Conservation (phyloP, 768 basidiomycete genomes). For the Boletus sp. region DNA sequence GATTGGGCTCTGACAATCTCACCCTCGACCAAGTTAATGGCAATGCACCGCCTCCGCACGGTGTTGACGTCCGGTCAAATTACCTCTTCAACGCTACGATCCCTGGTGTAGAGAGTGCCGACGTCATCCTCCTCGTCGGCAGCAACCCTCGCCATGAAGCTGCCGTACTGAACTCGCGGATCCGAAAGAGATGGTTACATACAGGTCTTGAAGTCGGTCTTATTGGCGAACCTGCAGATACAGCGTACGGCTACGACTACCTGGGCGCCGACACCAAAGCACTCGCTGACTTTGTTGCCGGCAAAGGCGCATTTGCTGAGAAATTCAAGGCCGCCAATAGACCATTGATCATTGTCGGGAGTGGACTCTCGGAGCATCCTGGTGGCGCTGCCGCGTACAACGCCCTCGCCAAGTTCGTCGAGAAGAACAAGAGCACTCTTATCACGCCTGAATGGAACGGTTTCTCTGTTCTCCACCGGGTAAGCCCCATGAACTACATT, state of each 20-base stretch:
- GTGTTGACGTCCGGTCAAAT: slow-evolving; percentile 90
- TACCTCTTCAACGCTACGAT: slow-evolving; percentile 96
- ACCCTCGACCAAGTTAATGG: slow-evolving; percentile 75
- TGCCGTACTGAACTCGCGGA: slow-evolving; percentile 94
- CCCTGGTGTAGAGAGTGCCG: slow-evolving; percentile 86
- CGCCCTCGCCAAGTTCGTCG: slow-evolving; percentile 74
- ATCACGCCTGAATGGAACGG: slow-evolving; percentile 94
- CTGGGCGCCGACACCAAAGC: slow-evolving; percentile 77
- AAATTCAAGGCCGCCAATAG: slow-evolving; percentile 89
- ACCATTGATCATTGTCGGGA: slow-evolving; percentile 92
- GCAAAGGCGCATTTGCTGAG: slow-evolving; percentile 75
- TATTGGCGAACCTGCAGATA: slow-evolving; percentile 89
- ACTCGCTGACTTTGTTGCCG: slow-evolving; percentile 71
- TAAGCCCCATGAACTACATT: slow-evolving; percentile 34
- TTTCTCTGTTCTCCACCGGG: slow-evolving; percentile 88
- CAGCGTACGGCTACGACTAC: slow-evolving; percentile 91
- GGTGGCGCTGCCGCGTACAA: slow-evolving; percentile 81
- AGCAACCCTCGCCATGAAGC: slow-evolving; percentile 98
- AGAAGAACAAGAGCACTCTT: slow-evolving; percentile 70
- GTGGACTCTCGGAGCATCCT: slow-evolving; percentile 78
- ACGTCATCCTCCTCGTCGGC: slow-evolving; percentile 89
- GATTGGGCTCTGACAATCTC: slow-evolving; percentile 93
- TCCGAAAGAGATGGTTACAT: slow-evolving; percentile 93
- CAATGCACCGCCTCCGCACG: slow-evolving; percentile 64
- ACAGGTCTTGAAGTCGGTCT: slow-evolving; percentile 82